Conservation (phyloP, 2,329 filamentous ascomycete species). For the Cercospora zeina region DNA sequence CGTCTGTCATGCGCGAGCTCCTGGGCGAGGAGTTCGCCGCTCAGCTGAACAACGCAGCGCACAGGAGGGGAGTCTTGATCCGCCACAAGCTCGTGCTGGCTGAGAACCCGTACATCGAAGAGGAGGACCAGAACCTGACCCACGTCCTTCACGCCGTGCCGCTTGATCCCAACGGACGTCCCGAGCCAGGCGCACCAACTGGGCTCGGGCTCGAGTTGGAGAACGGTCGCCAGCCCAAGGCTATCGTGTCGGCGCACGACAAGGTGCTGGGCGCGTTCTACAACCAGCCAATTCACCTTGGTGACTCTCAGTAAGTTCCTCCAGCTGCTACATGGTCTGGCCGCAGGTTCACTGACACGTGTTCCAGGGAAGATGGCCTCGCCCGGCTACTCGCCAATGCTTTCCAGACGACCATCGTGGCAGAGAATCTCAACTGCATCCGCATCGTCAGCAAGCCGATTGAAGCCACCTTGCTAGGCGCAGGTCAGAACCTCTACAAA, state of each 20-base stretch:
- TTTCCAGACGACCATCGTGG: slow-evolving; percentile 47
- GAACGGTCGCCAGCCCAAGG: slow-evolving; percentile 25
- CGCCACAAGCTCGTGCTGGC: slow-evolving; percentile 32
- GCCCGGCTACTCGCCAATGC: slow-evolving; percentile 44
- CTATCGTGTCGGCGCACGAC: slow-evolving; percentile 43
- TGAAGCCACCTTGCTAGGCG: slow-evolving; percentile 51
- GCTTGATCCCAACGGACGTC: slow-evolving; percentile 29
- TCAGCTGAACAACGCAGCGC: slow-evolving; percentile 36
- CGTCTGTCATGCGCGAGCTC: slow-evolving; percentile 28
- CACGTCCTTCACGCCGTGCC: slow-evolving; percentile 21
- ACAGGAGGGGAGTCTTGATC: slow-evolving; percentile 30
- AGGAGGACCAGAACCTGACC: slow-evolving; percentile 16
- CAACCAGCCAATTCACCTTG: slow-evolving; percentile 45
- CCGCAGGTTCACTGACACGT: not conserved
- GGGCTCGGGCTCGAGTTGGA: slow-evolving; percentile 30
- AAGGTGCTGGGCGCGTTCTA: slow-evolving; percentile 52
- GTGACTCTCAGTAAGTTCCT: slow-evolving; percentile 37
- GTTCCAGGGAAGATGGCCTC: slow-evolving; percentile 38
- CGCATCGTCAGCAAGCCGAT: slow-evolving; percentile 48
- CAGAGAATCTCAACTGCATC: slow-evolving; percentile 49
- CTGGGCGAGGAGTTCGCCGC: slow-evolving; percentile 33
- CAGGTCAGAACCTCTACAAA: slow-evolving; percentile 50
- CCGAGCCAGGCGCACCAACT: slow-evolving; percentile 9
- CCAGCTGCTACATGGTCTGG: not conserved
- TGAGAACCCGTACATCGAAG: slow-evolving; percentile 23